Evolutionary conservation across 108 stramenopile genomes (phyloP), one percentile per base, ranked within the genome.

Genomic region (Conticribra guillardii): DNA sequence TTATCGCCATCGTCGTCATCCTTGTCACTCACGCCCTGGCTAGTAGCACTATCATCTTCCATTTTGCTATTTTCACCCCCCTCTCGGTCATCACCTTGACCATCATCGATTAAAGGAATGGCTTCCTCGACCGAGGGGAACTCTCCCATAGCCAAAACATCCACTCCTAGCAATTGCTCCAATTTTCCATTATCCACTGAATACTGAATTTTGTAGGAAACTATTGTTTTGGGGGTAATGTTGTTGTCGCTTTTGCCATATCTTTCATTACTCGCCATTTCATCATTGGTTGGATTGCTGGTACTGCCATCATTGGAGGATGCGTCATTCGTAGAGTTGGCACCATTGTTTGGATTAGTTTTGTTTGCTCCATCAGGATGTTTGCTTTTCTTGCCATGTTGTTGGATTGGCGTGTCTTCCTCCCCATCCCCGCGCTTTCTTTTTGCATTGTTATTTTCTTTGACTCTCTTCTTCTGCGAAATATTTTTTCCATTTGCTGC

Each of bases 161-260:
- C 75, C 1, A 87, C 66, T 7, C 69, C 74, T 5, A 93, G 54
- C 30, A 93, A 55, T 24, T 67, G 78, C 50, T 88, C 47, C 50
- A 66, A 67, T 47, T 83, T 64, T 15, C 86, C 85, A 69, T 85
- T 73, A 63, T 88, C 82, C 18, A 77, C 34, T 8, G 87, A 75
- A 37, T 82, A 57, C 59, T 88, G 86, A 49, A 93, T 87, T 21
- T 76, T 77, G 69, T 93, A 93, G 19, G 75, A 63, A 47, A 93
- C 59, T 29, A 84, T 85, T 26, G 79, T 76, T 54, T 80, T 32
- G 37, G 61, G 74, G 3, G 33, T 72, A 31, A 55, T 61, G 48
- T 51, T 24, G 44, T 60, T 37, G 61, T 46, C 11, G 26, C 23
- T 33, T n/a, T n/a, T n/a, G n/a, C n/a, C n/a, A n/a, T n/a, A n/a